Evolutionary conservation across 805 yeast genomes (phyloP).

Genomic region (Yamadazyma sp.): DNA sequence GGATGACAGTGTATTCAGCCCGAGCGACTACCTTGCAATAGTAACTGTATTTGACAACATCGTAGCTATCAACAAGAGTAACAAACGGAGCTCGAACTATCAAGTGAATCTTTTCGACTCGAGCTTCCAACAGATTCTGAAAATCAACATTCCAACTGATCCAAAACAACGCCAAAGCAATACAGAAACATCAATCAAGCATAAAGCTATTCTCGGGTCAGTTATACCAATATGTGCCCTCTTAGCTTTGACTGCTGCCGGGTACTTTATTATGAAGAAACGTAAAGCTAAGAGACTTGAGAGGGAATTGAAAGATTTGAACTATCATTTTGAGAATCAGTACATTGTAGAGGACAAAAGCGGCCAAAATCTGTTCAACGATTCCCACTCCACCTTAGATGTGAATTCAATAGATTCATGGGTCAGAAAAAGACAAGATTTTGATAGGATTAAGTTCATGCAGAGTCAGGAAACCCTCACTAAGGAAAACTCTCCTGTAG

Average conservation of each 20-base stretch:
- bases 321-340: slow-evolving; percentile 33
- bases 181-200: slow-evolving; percentile 12
- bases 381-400: slow-evolving; percentile 41
- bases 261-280: slow-evolving; percentile 20
- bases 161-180: slow-evolving; percentile 2
- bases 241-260: slow-evolving; percentile 17
- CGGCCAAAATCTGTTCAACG: slow-evolving; percentile 21
- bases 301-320: slow-evolving; percentile 24
- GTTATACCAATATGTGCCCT: slow-evolving; percentile 34
- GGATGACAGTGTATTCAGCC: slow-evolving; percentile 4
- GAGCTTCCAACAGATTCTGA: slow-evolving; percentile 8
- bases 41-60: slow-evolving; percentile 16
- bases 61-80: slow-evolving; percentile 7
- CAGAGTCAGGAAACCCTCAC: slow-evolving; percentile 15
- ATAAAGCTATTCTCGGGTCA: slow-evolving; percentile 38
- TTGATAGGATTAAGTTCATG: slow-evolving; percentile 28
- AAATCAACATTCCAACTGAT: slow-evolving; percentile 11
- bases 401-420: slow-evolving; percentile 52
- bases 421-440: slow-evolving; percentile 51
- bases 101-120: slow-evolving; percentile 13
- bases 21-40: slow-evolving; percentile 12
- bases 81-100: slow-evolving; percentile 11
- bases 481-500: background rate
- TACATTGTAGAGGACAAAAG: slow-evolving; percentile 17
- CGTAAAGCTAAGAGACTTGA: slow-evolving; percentile 18